Base-by-base conservation (phyloP, 352 stramenopile genomes). In the Thalassiosira mediterranea region DNA sequence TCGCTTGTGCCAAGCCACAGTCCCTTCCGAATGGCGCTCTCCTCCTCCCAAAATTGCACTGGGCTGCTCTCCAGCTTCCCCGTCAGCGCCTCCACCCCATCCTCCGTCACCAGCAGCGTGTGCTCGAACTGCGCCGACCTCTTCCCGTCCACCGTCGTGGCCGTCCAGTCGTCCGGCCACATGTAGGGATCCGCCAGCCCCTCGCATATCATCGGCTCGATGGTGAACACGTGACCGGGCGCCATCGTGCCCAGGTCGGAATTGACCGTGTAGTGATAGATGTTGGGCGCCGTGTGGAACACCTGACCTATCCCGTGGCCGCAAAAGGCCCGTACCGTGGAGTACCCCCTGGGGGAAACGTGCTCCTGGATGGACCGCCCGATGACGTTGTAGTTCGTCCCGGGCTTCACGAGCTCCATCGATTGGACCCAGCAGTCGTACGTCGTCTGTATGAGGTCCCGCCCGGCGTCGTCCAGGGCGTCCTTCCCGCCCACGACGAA, bases 201-300 rank as follows among this genome's bases (percentile, higher is more conserved):
- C 47, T 97, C 88, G 81, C 98, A 99, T 79, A 99, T 99, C 97
- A 99, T 99, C 1, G 97, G 97, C 80, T 99, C 97, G 74, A 99
- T 99, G 0, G 97, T 99, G 88, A 99, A 99, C 38, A 97, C 98
- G 87, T 99, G 96, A 23, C 97, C 97, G 0, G 92, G 85, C 59
- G 96, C 95, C 96, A 99, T 98, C 67, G 98, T 95, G 21, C 97
- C 97, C 51, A 90, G 89, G 7, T 94, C 90, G 81, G 98, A 97
- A 81, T 97, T 98, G 85, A 98, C 98, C 3, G 90, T 88, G 77
- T 98, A 99, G 81, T 99, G 97, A 19, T 97, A 93, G 17, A 99
- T 94, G 63, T 98, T 99, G 0, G 97, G 97, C 26, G 93, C 95
- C 38, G 92, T 96, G 84, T 99, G 97, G 81, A 99, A 99, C 10